Conservation (phyloP, 2,329 filamentous ascomycete genomes). For the Laburnicola sp. region DNA sequence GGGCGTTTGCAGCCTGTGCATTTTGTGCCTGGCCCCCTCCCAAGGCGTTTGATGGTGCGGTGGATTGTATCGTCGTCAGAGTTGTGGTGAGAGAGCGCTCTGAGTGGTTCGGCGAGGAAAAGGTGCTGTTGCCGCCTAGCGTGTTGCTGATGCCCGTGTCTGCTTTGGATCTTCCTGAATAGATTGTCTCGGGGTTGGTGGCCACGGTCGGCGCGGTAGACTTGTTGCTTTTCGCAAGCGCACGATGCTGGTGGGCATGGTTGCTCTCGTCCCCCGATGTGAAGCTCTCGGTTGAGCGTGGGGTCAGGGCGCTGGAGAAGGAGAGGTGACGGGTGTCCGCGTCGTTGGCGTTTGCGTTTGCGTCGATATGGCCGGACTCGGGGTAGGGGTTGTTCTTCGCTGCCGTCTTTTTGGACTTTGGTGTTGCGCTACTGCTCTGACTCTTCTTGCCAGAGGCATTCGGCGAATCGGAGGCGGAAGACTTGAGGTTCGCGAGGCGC, state of each 20-base stretch:
- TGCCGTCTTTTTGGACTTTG: constrained; percentile 61
- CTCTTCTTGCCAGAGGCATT: constrained; percentile 48
- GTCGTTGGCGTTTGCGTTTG: constrained; percentile 41
- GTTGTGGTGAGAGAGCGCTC: constrained; percentile 81
- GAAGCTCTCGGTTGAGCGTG: constrained; percentile 52
- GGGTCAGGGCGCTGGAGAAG: constrained; percentile 53
- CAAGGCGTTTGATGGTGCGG: constrained; percentile 59
- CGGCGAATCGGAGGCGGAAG: constrained; percentile 63
- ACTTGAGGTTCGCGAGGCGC: constrained; percentile 87
- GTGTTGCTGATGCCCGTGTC: constrained; percentile 70
- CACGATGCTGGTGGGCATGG: constrained; percentile 51
- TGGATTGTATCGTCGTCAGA: constrained; percentile 81
- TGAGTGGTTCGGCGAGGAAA: constrained; percentile 80
- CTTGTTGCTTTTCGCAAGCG: constrained; percentile 65
- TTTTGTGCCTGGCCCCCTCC: constrained; percentile 46
- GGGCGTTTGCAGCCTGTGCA: constrained; percentile 40
- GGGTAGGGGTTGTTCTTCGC: constrained; percentile 92
- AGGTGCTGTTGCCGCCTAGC: constrained; percentile 71
- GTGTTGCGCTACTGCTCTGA: constrained; percentile 23
- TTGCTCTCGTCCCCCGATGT: constrained; percentile 61
- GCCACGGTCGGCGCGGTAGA: constrained; percentile 78
- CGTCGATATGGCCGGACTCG: constrained; percentile 67
- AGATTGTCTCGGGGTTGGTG: constrained; percentile 77
- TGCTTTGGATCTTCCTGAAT: constrained; percentile 78
- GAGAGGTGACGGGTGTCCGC: constrained; percentile 46